Base-by-base conservation (phyloP, 306 rosid species). In the Delonix regia region DNA sequence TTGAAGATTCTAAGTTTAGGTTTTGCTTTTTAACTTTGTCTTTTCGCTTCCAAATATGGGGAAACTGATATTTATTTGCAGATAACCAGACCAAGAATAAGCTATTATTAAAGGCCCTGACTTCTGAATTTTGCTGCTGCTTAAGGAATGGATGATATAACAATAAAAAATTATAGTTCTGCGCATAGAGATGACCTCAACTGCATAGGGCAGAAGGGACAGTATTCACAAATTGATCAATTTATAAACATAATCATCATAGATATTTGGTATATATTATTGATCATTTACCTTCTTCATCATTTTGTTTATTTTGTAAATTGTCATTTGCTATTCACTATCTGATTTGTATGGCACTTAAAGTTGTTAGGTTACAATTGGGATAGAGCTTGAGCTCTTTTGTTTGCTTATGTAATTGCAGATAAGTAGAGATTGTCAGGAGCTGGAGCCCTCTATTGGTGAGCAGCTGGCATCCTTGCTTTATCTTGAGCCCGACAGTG, bases 381-480 rank as follows among this genome's bases (percentile, higher is more conserved):
- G 48, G 44, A 67, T 59, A 38, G 76, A 45, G 55, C 24, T n/a
- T 76, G 44, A 65, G 47, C 64, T 16, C 53, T 39, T 85, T 52
- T 9, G 71, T 36, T 47, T 64, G 45, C 21, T 78, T 71, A 16
- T 85, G 27, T 70, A 61, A 53, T 74, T 86, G 93, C 96, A 96
- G 99, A 96, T 96, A 83, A 96, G 99, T 82, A 96, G 99, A 91
- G 99, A 96, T 83, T 96, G 99, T 78, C 99, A 96, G 83, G 99
- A 96, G 90, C 86, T 96, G 63, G 99, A 96, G 78, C 88, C 93
- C 62, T 84, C 96, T 25, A 78, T 96, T 36, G 99, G 99, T 71
- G 99, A 96, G 92, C 98, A 96, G 89, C 74, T 96, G 82, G 98
- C 96, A 53, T 96, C 99, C 73, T 86, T 96, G 86, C 99, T 93